phyloP scores from a whole-genome alignment of 2,329 filamentous ascomycete genomes.

The Pseudogymnoascus sp. region DNA sequence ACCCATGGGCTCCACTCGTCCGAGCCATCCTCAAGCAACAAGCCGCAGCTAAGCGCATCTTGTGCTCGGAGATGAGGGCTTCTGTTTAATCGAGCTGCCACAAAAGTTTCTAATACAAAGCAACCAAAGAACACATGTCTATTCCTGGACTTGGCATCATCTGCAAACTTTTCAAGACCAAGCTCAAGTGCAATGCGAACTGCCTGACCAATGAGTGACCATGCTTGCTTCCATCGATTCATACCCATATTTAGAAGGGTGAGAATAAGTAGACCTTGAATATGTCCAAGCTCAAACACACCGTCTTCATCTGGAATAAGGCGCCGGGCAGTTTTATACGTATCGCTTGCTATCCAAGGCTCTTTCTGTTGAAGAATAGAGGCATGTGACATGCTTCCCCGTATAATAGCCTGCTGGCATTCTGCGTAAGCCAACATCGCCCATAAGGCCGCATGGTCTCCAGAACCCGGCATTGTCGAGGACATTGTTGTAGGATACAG shows the following conservation, averaged over 20 bases:
- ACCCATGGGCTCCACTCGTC: conserved; percentile 72
- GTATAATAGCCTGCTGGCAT: conserved; percentile 38
- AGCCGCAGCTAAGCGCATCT: conserved; percentile 35
- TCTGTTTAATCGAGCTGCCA: conserved; percentile 44
- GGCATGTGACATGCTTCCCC: conserved; percentile 14
- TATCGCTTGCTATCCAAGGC: background rate
- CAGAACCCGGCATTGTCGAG: conserved; percentile 16
- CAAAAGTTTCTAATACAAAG: conserved; percentile 53
- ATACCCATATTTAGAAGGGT: conserved; percentile 54
- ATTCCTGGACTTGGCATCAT: conserved; percentile 18
- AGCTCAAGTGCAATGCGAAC: conserved; percentile 29
- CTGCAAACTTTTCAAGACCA: conserved; percentile 28
- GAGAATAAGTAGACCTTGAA: conserved; percentile 46
- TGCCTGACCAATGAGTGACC: conserved; percentile 21
- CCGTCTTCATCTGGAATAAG: conserved; percentile 39
- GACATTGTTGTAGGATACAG: conserved; percentile 5
- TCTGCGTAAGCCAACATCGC: conserved; percentile 47
- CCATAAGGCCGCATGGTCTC: conserved; percentile 48
- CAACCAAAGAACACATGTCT: conserved; percentile 48
- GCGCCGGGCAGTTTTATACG: conserved; percentile 37
- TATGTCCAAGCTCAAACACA: conserved; percentile 38
- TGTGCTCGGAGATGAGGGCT: conserved; percentile 41
- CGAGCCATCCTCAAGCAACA: conserved; percentile 55
- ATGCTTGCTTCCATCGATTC: conserved; percentile 38
- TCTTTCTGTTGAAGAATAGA: background rate